These are phyloP conservation scores for Penicillium sp. DNA, from an alignment of 2,329 filamentous ascomycete species.

Conservation along the genomic window DNA sequence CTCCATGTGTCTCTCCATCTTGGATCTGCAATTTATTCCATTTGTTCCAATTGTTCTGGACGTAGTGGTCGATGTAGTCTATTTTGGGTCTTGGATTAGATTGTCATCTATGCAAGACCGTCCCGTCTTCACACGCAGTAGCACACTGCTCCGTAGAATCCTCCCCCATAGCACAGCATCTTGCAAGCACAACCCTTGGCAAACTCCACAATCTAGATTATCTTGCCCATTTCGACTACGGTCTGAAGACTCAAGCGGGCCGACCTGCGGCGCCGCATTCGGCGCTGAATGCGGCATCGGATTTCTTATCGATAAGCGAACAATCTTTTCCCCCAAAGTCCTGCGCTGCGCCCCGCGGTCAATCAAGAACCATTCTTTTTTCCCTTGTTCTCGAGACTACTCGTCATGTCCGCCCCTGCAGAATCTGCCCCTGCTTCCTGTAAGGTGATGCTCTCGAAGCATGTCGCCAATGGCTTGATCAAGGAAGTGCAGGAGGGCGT, in stretches of 20 bases:
- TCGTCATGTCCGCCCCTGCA: slow-evolving; percentile 30
- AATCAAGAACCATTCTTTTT: slow-evolving; percentile 8
- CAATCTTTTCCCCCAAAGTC: slow-evolving; percentile 26
- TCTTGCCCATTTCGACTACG: too few relatives aligned
- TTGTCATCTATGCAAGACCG: too few relatives aligned
- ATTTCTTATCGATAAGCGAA: slow-evolving; percentile 38
- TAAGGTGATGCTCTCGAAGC: slow-evolving; percentile 86
- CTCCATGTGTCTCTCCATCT: slow-evolving; percentile 24
- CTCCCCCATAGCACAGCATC: too few relatives aligned
- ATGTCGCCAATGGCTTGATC: slow-evolving; percentile 76
- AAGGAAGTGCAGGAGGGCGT: slow-evolving; percentile 71
- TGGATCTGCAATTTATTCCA: slow-evolving; percentile 31
- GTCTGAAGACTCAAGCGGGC: slow-evolving; percentile 1
- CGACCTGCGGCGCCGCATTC: too few relatives aligned
- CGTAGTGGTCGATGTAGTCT: background rate
- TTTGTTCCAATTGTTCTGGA: slow-evolving; percentile 24
- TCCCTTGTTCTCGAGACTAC: slow-evolving; percentile 2
- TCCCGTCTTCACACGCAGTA: too few relatives aligned
- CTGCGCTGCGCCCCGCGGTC: slow-evolving; percentile 9
- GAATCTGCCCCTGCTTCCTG: slow-evolving; percentile 50
- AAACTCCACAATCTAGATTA: too few relatives aligned
- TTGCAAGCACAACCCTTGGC: too few relatives aligned
- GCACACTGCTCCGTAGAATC: too few relatives aligned
- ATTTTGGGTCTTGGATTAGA: too few relatives aligned
- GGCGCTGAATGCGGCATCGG: slow-evolving; percentile 29